Evolutionary conservation across 768 basidiomycete genomes (phyloP), one percentile per base, ranked within the genome.

Genomic region (Tremella fuciformis): DNA sequence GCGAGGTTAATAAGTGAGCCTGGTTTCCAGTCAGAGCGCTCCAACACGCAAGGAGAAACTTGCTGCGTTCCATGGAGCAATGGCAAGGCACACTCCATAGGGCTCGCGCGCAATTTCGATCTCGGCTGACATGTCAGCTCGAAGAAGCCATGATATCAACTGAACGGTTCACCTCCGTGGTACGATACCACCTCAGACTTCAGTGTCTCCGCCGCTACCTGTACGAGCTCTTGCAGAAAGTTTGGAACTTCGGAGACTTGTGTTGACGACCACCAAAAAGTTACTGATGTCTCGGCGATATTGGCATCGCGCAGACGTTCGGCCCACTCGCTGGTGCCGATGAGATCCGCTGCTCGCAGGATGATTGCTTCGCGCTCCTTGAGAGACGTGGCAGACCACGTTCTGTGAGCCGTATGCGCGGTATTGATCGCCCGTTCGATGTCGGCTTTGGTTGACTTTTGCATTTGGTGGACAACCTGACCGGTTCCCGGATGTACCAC

Each of bases 1-100:
- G 66, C 38, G 71, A 60, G 7, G 64, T 59, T 21, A 77, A 69
- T 3, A 29, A 15, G 21, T 55, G 53, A 18, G 42, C 53, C 53
- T 55, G 50, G 15, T 18, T 4, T 4, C 8, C 7, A 46, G 42
- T 46, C 6, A 22, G n/a, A 46, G n/a, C 16, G 42, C 29, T 34
- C 6, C n/a, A n/a, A n/a, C n/a, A n/a, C n/a, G 16, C 15, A 6
- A n/a, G n/a, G 7, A 6, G 42, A 22, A n/a, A 4, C 42, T 46
- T 22, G 16, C 42, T 15, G 42, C 42, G 15, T 46, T 46, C 42
- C 42, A 46, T 6, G 42, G n/a, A 6, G 42, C n/a, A n/a, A 46
- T 46, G n/a, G 42, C 42, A 4, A 46, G 42, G 42, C 42, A 46
- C 8, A 46, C 22, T 4, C 42, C 42, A 15, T 6, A 46, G 22